Base-by-base conservation (phyloP, 1,284 basidiomycete species). In the Pseudozyma flocculosa region DNA sequence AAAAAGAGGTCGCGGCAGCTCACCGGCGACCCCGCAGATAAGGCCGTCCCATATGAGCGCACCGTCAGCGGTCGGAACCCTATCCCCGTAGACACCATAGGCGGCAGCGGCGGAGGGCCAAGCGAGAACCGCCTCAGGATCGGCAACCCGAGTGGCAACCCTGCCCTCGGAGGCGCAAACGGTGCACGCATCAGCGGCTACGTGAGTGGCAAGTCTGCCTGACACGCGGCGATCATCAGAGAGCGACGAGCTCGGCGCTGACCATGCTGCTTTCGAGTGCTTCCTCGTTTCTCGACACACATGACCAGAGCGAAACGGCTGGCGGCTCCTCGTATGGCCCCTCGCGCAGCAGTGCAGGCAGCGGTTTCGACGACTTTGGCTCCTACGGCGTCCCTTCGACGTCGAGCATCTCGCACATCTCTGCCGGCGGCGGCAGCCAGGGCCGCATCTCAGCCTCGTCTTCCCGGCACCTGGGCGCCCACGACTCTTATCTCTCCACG, bases 1-100 rank as follows among this genome's bases (percentile, higher is more conserved):
- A 70, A 70, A 40, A 70, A 70, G 57, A 57, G 67, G 14, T 63
- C 63, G 43, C 55, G 66, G 34, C 66, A 64, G 32, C 54, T 61
- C 53, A 52, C 61, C 29, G 50, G 52, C 19, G 67, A 70, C 11
- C 60, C 67, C 2, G 63, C 67, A 26, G 67, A 70, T 22, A 59
- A 67, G 39, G 57, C 63, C 23, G 57, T 70, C 42, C 60, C 67
- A 2, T 70, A 70, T 43, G 67, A 70, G 44, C 55, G 63, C 21
- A 70, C 60, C 22, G 50, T 54, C 40, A 49, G 45, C 40, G 60
- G 54, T 5, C 52, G 67, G 32, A 58, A 43, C 17, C 67, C 67
- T 30, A n/a, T 58, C 36, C 26, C 49, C 4, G 51, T 60, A 32
- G 63, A 66, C 24, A 52, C 50, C 22, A 22, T 52, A 22, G 23